Conservation (phyloP, 805 yeast genomes). For the Saturnispora dispora region DNA sequence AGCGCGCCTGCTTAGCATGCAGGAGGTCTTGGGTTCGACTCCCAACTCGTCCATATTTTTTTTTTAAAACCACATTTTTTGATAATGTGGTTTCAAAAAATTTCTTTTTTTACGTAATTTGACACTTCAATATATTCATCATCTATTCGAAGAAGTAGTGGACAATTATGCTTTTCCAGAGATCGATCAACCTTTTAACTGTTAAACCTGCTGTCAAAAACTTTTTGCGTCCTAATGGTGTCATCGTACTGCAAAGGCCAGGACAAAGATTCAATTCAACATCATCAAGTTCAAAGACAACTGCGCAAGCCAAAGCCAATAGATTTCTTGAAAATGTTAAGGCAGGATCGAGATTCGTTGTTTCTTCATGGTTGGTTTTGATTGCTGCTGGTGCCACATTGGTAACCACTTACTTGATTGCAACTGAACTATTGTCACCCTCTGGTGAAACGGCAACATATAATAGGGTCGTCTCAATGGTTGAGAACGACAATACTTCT, state of each 20-base stretch:
- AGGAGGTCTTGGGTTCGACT: conserved; percentile 58
- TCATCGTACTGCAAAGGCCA: not conserved
- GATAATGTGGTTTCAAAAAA: not conserved
- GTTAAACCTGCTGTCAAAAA: not conserved
- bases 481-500: conserved; percentile 58
- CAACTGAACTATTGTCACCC: conserved; percentile 77
- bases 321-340: conserved; percentile 39
- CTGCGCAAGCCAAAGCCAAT: conserved; percentile 15
- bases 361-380: conserved; percentile 52
- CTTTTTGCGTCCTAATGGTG: not conserved
- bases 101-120: not conserved
- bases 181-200: not conserved
- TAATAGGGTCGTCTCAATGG: conserved; percentile 71
- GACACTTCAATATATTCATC: not conserved
- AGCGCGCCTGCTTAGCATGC: conserved; percentile 79
- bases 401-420: conserved; percentile 60
- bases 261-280: not conserved
- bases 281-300: conserved; percentile 3
- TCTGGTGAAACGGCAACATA: conserved; percentile 88
- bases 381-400: conserved; percentile 65
- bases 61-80: not conserved
- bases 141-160: not conserved
- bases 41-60: conserved; percentile 26
- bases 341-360: conserved; percentile 51
- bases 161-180: not conserved